A percentile compares a stretch with the other conserved stretches of the same genome.
Conservation (phyloP, 2,329 filamentous ascomycete genomes). For the Beauveria medogensis region DNA sequence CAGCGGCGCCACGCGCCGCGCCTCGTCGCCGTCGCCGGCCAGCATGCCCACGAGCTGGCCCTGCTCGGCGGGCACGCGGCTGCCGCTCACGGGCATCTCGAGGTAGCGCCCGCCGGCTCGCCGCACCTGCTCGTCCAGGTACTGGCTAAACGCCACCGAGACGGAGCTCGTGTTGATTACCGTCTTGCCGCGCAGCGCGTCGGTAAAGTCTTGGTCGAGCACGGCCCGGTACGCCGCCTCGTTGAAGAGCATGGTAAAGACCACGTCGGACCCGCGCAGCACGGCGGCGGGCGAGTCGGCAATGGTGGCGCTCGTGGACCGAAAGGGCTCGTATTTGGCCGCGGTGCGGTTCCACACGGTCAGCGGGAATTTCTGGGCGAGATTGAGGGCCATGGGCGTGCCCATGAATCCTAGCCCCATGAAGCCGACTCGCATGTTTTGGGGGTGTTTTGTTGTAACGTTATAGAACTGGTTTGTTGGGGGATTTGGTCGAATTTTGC, state of each 20-base stretch:
- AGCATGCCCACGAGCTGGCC: conserved; percentile 27
- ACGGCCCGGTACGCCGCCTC: conserved; percentile 17
- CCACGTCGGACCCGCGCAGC: conserved; percentile 20
- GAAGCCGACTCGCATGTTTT: conserved; percentile 20
- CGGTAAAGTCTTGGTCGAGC: conserved; percentile 17
- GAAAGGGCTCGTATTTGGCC: conserved; percentile 19
- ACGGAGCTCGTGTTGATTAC: conserved; percentile 25
- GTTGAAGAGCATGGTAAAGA: conserved; percentile 26
- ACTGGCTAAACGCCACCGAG: conserved; percentile 18
- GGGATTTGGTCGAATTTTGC: too few species aligned
- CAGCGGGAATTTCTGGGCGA: conserved; percentile 19
- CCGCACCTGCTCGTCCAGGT: conserved; percentile 17
- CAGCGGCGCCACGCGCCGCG: conserved; percentile 18
- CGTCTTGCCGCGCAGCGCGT: conserved; percentile 22
- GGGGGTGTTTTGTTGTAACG: too few species aligned
- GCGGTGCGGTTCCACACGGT: conserved; percentile 25
- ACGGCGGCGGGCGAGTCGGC: conserved; percentile 20
- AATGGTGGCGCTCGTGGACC: conserved; percentile 16
- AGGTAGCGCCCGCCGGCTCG: conserved; percentile 22
- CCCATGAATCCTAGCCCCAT: conserved; percentile 25
- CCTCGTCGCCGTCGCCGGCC: conserved; percentile 20
- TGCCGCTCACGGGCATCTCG: conserved; percentile 29
- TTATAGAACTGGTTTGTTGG: too few species aligned
- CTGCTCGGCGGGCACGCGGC: conserved; percentile 24
- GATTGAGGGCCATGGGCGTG: conserved; percentile 26